Evolutionary conservation across 106 monocot genomes (phyloP).

Genomic region (Agapanthus africanus): DNA sequence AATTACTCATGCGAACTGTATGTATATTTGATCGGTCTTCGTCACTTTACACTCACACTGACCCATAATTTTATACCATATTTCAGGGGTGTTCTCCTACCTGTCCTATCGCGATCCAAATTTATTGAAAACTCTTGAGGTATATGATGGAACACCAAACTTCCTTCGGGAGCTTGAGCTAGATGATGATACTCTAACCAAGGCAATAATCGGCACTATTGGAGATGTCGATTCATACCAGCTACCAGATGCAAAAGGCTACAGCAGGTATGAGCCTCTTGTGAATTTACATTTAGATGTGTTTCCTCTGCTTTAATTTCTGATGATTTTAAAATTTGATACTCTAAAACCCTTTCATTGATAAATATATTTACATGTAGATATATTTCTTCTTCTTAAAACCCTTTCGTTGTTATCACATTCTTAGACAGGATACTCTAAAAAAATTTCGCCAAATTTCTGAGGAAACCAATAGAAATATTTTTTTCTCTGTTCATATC

Average conservation of each 20-base stretch:
- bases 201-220: conserved; percentile 97
- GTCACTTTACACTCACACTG: background rate
- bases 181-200: conserved; percentile 79
- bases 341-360: no score
- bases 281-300: no score
- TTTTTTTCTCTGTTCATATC: no score
- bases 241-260: conserved; percentile 98
- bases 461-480: no score
- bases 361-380: no score
- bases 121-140: conserved; percentile 83
- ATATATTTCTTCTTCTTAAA: no score
- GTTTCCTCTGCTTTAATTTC: no score
- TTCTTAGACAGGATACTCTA: no score
- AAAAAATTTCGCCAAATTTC: no score
- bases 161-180: conserved; percentile 85
- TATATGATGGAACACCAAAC: conserved; percentile 80
- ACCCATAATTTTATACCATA: background rate
- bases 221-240: conserved; percentile 97
- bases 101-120: conserved; percentile 97
- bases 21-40: background rate
- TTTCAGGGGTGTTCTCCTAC: conserved; percentile 89
- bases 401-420: no score
- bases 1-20: no score
- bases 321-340: no score
- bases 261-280: conserved; percentile 78